Evolutionary conservation across 2,329 filamentous ascomycete species (phyloP), one percentile per base, ranked within the genome.

Genomic region (Magnaporthiopsis rhizophila): DNA sequence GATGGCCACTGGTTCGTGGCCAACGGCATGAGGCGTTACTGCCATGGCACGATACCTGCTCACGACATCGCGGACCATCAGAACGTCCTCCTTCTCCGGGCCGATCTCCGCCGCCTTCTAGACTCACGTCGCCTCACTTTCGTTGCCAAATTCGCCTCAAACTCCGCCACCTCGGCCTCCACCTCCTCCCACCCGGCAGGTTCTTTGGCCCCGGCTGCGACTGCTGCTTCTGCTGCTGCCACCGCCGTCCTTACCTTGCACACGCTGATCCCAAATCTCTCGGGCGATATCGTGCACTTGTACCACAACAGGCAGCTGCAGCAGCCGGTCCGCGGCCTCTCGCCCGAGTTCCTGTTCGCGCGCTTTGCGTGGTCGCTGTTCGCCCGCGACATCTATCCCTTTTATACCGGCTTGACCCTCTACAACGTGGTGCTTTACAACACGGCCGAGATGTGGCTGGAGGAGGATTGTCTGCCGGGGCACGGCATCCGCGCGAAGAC

Each of bases 341-440:
- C 24, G 24, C 26, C 26, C 26, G 57, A 58, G 57, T 58, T 58
- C 24, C 26, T 58, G 26, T 58, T 58, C 30, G 57, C 57, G 11
- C 26, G 57, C 24, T 58, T 58, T 58, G 57, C 57, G 11, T 58
- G 57, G 57, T 58, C 57, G 24, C 57, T 58, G 24, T 58, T 58
- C 30, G 30, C 57, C 18, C 3, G 30, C 57, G 24, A 38, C 30
- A 1, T n/a, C 18, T 30, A 58, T 58, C 57, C 57, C 24, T 28
- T 58, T 58, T 58, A 12, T 58, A 11, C 8, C 11, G 36, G 11
- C 36, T 2, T 13, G 11, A 3, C 1, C 2, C 36, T 38, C 8
- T 13, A 13, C 8, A 13, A 36, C 34, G 36, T 38, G 4, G 11
- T 13, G 36, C 36, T 38, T 13, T 38, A 38, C 36, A 38, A 38